Evolutionary conservation across 2,329 filamentous ascomycete species (phyloP).

Genomic region (Thielaviopsis populi): DNA sequence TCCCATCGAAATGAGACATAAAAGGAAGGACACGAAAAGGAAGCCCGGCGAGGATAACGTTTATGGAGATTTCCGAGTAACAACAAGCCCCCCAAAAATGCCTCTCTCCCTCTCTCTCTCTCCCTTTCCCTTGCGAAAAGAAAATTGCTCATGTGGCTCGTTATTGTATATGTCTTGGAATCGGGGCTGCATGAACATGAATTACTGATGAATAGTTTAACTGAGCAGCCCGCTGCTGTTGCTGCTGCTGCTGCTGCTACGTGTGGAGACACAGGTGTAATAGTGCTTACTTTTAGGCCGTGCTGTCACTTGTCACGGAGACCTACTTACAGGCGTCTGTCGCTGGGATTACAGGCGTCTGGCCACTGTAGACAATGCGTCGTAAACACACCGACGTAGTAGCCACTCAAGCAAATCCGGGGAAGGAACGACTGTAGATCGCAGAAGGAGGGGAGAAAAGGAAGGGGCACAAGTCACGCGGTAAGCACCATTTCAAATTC

Average conservation of each 20-base stretch:
- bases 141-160: conserved; percentile 7
- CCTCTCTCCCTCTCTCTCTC: background rate
- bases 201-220: background rate
- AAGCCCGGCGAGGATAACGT: background rate
- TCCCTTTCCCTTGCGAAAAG: background rate
- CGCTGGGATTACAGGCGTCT: background rate
- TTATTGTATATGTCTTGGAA: background rate
- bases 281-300: background rate
- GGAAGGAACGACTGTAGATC: background rate
- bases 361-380: background rate
- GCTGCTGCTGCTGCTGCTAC: background rate
- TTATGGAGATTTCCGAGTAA: background rate
- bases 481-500: background rate
- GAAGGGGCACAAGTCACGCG: background rate
- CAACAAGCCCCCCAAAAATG: background rate
- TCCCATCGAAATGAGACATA: too few species aligned
- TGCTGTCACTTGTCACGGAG: background rate
- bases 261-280: background rate
- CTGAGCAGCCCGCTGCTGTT: too few species aligned
- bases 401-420: background rate
- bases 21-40: too few species aligned
- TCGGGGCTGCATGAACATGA: conserved; percentile 1
- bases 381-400: background rate
- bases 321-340: background rate
- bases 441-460: background rate